Conservation (phyloP, 176 grass and related monocot genomes). For the Melocanna baccifera region DNA sequence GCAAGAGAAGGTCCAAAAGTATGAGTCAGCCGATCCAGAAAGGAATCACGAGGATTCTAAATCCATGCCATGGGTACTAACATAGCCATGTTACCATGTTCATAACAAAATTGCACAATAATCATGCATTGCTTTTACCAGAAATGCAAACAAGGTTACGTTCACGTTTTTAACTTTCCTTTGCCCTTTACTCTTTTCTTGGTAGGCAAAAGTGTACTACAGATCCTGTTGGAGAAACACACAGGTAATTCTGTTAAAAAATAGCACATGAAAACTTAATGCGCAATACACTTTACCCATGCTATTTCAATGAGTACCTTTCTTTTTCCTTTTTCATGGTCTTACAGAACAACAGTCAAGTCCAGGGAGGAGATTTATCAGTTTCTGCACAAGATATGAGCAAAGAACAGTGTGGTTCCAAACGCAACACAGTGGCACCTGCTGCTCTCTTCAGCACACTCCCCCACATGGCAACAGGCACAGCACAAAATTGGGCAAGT, state of each 20-base stretch:
- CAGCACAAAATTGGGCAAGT: conserved; percentile 16
- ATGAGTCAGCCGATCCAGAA: conserved; percentile 50
- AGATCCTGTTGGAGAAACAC: conserved; percentile 90
- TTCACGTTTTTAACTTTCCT: conserved; percentile 16
- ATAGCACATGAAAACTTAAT: not conserved
- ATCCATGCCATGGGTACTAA: conserved; percentile 84
- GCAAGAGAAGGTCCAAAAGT: conserved; percentile 85
- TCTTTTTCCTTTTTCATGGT: conserved; percentile 29
- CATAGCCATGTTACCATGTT: conserved; percentile 17
- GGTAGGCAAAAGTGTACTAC: conserved; percentile 75
- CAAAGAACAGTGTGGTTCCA: conserved; percentile 35
- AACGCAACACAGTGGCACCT: conserved; percentile 23
- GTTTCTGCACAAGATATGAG: conserved; percentile 44
- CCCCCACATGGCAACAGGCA: conserved; percentile 21
- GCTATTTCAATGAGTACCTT: not conserved
- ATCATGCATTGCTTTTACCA: not conserved
- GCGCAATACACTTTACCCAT: not conserved
- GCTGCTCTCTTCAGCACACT: conserved; percentile 28
- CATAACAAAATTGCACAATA: not conserved
- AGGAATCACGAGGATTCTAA: conserved; percentile 58
- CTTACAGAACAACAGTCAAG: conserved; percentile 28
- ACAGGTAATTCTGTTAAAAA: conserved; percentile 46
- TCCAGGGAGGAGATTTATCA: conserved; percentile 44
- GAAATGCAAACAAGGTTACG: not conserved
- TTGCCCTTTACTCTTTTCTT: not conserved